Percentiles rank a stretch among this genome's conserved stretches.
phyloP scores from a whole-genome alignment of 2,329 filamentous ascomycete species.

The Chaetomiaceae sp. region DNA sequence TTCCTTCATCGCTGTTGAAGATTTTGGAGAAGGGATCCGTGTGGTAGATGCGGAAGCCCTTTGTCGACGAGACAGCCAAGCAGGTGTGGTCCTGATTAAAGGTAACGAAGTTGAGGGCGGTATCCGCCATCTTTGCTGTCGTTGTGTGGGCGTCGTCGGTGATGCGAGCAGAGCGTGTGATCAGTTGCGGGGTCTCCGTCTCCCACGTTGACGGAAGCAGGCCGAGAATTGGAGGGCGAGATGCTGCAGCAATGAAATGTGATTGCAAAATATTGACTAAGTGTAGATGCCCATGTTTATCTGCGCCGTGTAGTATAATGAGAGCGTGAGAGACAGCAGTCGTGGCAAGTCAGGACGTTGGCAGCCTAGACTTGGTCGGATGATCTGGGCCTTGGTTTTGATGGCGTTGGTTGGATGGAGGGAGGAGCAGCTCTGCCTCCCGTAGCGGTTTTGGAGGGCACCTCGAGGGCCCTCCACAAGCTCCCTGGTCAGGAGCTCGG shows the following conservation, averaged over 20 bases:
- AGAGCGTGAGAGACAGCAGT: neutral
- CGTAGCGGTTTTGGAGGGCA: neutral
- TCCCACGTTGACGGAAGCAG: too few species aligned
- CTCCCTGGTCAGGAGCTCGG: conserved; percentile 18
- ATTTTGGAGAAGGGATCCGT: conserved; percentile 95
- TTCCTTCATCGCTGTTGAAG: conserved; percentile 89
- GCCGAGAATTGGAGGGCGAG: too few species aligned
- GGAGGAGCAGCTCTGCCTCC: neutral
- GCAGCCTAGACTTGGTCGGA: neutral
- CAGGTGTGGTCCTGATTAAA: conserved; percentile 99
- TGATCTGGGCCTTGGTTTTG: neutral
- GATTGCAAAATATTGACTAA: too few species aligned
- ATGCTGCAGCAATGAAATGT: too few species aligned
- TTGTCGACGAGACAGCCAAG: conserved; percentile 88
- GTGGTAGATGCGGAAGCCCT: conserved; percentile 93
- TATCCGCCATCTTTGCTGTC: conserved; percentile 23
- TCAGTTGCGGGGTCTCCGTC: neutral
- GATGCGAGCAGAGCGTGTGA: neutral
- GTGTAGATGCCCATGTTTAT: too few species aligned
- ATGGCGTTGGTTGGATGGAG: neutral
- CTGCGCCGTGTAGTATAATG: too few species aligned
- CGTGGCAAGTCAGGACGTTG: neutral
- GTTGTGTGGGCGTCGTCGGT: neutral
- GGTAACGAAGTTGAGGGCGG: conserved; percentile 92
- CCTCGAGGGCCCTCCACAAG: too few species aligned